Base-by-base conservation (phyloP, 225 moss, liverwort and hornwort species). In the Marchantia polymorpha region DNA sequence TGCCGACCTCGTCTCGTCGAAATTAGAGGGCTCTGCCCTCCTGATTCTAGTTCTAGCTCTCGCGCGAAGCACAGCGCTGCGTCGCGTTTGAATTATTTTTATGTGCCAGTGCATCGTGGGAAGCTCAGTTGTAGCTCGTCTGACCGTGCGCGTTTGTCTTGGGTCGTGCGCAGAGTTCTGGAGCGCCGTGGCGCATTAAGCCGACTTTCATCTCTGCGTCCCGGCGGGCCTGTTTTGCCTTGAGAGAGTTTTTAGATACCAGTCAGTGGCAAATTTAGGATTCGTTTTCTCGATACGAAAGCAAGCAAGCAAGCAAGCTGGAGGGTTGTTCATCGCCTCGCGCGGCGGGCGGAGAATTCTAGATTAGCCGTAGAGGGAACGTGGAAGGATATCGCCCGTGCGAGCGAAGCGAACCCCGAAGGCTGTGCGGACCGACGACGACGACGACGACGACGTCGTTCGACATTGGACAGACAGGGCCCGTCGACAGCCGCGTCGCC, bases 131-230 rank as follows among this genome's bases (percentile, higher is more conserved):
- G 19, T 16, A 59, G 19, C 59, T 22, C 22, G 22, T 7, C n/a
- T 61, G 61, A 61, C n/a, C 23, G 61, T 8, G 61, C 23, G 61
- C 1, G 61, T 61, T 1, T n/a, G 12, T 25, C 16, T 12, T 52
- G 29, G 12, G 26, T 53, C 54, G 13, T 27, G 25, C 46, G 76
- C 76, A 76, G 76, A 76, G 52, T 47, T 39, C 30, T 22, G 61
- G 59, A 60, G 59, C 74, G 52, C 52, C 26, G 48, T 72, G 17
- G 73, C 59, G 22, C 76, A 46, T 10, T 22, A 22, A 13, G 76
- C 75, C 76, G 76, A 61, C 46, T 76, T 76, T 14, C 76, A 17
- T 59, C 75, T 52, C 73, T 73, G 26, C 46, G 72, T 72, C 72
- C 50, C n/a, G 52, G 50, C 51, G 25, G 72, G 26, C 64, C 64